Evolutionary conservation across 306 rosid species (phyloP), one percentile per base, ranked within the genome.

Genomic region (Citrullus colocynthis): DNA sequence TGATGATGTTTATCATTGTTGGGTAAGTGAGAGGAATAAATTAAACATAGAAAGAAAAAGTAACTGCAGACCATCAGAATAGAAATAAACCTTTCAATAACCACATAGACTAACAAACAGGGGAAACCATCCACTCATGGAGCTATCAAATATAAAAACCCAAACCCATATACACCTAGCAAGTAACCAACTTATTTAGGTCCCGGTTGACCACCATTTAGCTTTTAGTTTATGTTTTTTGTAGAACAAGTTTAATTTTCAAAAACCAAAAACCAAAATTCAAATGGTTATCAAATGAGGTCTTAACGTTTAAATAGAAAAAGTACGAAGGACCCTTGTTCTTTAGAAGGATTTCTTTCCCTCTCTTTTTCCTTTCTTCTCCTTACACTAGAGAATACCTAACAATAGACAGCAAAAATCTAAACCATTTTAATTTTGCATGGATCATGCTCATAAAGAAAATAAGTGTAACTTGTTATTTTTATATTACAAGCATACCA

Each of bases 401-500:
- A 48, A 9, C 45, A 48, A 48, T 48, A 48, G 52, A 42, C 45
- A 42, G 45, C 45, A 42, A 42, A 7, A 42, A 7, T 7, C 45
- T 42, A 48, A 48, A 11, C 15, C 12, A 48, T 10, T 10, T 48
- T 48, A 48, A 15, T 8, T 48, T 48, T 48, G 32, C 69, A 54
- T 56, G 9, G 34, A 69, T 44, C 17, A 70, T 66, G n/a, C 74
- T 66, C 4, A 39, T 44, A 21, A 44, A 1, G 2, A 11, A 67
- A 42, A 79, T 24, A 1, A 66, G 13, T 41, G 60, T 57, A 21
- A 51, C 7, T 0, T 11, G 41, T 32, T 49, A 48, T 4, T 41
- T 55, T 6, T 30, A 73, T 15, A 20, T 17, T 45, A 16, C 49
- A 73, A n/a, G 37, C 74, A 49, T 88, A 90, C 96, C 91, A 90